These are phyloP conservation scores for Danielozyma ontarioensis DNA, from an alignment of 805 yeast species.

Conservation along the genomic window DNA sequence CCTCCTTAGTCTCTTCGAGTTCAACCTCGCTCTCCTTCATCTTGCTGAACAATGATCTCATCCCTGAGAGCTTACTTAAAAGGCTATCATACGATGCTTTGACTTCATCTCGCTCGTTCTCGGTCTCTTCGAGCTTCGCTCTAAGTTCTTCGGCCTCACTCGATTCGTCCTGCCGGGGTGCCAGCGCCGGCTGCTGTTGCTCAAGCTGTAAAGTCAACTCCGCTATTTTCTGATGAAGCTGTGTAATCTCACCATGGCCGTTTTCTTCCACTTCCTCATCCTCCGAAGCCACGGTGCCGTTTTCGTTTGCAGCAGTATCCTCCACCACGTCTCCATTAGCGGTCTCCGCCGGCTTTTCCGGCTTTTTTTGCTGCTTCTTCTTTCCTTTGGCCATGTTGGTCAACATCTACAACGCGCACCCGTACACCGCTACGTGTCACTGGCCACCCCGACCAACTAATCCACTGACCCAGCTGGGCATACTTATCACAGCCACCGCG, in stretches of 20 bases:
- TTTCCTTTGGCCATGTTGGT: neutral
- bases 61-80: conserved; percentile 58
- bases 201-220: conserved; percentile 4
- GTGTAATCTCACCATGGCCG: too few relatives aligned
- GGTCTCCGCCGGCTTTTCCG: neutral
- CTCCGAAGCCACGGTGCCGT: too few relatives aligned
- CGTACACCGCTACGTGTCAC: too few relatives aligned
- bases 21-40: conserved; percentile 69
- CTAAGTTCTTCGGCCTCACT: conserved; percentile 2
- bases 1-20: conserved; percentile 25
- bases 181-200: neutral
- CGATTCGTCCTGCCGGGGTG: neutral
- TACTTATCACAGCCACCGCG: too few relatives aligned
- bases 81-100: conserved; percentile 59
- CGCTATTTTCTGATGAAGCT: conserved; percentile 4
- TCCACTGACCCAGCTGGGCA: too few relatives aligned
- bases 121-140: conserved; percentile 7
- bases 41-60: conserved; percentile 67
- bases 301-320: neutral
- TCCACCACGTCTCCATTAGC: neutral
- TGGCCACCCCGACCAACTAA: too few relatives aligned
- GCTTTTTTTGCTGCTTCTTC: neutral
- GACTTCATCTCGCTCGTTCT: conserved; percentile 48
- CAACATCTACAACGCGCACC: too few relatives aligned
- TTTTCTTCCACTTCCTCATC: neutral